Evolutionary conservation across 2,329 filamentous ascomycete genomes (phyloP).

Genomic region (Trichophaea hybrida): DNA sequence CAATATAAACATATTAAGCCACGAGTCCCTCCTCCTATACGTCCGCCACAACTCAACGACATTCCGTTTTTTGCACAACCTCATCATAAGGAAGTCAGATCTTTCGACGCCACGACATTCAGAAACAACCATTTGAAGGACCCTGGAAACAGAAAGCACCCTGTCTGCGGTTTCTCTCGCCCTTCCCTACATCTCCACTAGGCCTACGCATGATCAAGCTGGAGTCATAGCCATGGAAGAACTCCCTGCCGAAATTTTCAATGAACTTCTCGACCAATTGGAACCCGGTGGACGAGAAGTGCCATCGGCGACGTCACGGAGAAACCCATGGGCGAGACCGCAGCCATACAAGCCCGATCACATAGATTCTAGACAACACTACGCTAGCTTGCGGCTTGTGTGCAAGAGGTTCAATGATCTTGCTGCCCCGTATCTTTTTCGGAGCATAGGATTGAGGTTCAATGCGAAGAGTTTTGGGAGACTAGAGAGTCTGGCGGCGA

Average conservation of each 20-base stretch:
- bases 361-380: slow-evolving; percentile 22
- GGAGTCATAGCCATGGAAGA: slow-evolving; percentile 14
- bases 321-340: slow-evolving; percentile 21
- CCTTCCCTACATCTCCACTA: neutral
- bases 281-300: slow-evolving; percentile 18
- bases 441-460: slow-evolving; percentile 39
- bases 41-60: too few relatives aligned
- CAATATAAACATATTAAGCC: too few relatives aligned
- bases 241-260: slow-evolving; percentile 22
- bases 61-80: too few relatives aligned
- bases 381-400: slow-evolving; percentile 33
- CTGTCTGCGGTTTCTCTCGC: neutral
- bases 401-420: slow-evolving; percentile 39
- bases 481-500: slow-evolving; percentile 37
- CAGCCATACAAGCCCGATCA: slow-evolving; percentile 22
- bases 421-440: slow-evolving; percentile 39
- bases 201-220: neutral
- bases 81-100: too few relatives aligned
- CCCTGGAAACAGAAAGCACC: neutral
- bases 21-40: too few relatives aligned
- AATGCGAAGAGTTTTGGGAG: slow-evolving; percentile 37
- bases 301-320: slow-evolving; percentile 2
- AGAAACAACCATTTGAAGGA: neutral
- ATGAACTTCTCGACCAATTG: slow-evolving; percentile 22
- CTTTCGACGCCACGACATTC: too few relatives aligned